Conservation (phyloP, 2,329 filamentous ascomycete genomes). For the Aspergillus sp. region DNA sequence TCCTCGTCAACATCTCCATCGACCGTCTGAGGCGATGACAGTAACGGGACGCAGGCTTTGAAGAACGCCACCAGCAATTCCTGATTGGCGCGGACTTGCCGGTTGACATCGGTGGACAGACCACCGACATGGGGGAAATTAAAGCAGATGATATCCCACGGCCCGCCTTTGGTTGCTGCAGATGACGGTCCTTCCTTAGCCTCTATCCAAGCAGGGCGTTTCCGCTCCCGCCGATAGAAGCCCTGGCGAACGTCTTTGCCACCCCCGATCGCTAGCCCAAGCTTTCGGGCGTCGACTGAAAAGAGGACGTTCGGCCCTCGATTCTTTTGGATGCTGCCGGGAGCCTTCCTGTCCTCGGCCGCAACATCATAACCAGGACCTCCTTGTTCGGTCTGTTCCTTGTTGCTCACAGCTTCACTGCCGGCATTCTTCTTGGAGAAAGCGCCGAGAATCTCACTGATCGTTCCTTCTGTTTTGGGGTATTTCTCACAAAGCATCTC, state of each 20-base stretch:
- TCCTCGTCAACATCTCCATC: constrained; percentile 22
- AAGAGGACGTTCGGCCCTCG: constrained; percentile 36
- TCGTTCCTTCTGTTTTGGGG: constrained; percentile 64
- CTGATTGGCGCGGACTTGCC: constrained; percentile 91
- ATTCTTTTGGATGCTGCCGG: constrained; percentile 2
- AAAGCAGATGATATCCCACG: constrained; percentile 81
- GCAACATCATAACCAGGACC: neutral
- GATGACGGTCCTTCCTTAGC: constrained; percentile 1
- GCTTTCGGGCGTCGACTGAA: constrained; percentile 45
- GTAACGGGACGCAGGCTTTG: constrained; percentile 42
- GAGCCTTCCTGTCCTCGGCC: neutral
- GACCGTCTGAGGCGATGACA: constrained; percentile 30
- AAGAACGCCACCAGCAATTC: constrained; percentile 52
- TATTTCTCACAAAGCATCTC: constrained; percentile 66
- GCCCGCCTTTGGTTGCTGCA: constrained; percentile 25
- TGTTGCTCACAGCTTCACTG: neutral
- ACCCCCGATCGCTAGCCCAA: constrained; percentile 35
- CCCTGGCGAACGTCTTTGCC: constrained; percentile 47
- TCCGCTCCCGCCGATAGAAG: constrained; percentile 30
- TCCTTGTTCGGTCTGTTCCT: neutral
- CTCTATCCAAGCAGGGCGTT: constrained; percentile 30
- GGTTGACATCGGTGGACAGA: constrained; percentile 86
- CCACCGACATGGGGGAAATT: constrained; percentile 98
- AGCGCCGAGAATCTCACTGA: constrained; percentile 43
- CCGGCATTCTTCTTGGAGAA: neutral